Evolutionary conservation across 352 stramenopile species (phyloP).

Genomic region (Phytophthora kernoviae): DNA sequence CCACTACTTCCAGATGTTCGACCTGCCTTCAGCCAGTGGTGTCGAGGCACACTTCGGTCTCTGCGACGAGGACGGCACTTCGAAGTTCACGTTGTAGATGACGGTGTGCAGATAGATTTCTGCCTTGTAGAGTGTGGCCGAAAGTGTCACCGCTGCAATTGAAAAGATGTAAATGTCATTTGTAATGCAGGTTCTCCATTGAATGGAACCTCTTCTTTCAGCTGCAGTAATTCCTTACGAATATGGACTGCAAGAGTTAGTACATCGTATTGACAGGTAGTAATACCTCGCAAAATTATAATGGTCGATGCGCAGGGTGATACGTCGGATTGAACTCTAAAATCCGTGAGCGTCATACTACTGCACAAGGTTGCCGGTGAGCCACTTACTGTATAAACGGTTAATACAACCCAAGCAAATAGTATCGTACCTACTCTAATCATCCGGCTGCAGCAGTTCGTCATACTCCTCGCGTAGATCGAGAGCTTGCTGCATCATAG

Average conservation of each 20-base stretch:
- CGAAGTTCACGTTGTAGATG: slow-evolving; percentile 44
- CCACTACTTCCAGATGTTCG: slow-evolving; percentile 71
- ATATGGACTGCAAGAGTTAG: too few relatives aligned
- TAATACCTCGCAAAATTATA: not conserved
- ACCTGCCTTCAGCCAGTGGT: not conserved
- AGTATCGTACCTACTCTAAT: slow-evolving; percentile 6
- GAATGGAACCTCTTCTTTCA: too few relatives aligned
- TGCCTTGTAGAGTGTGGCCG: too few relatives aligned
- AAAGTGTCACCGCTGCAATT: too few relatives aligned
- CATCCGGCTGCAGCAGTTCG: slow-evolving; percentile 61
- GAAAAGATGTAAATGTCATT: not conserved
- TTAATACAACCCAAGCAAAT: too few relatives aligned
- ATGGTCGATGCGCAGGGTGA: not conserved
- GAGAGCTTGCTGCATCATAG: slow-evolving; percentile 77
- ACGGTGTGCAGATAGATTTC: not conserved
- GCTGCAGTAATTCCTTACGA: too few relatives aligned
- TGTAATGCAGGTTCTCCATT: too few relatives aligned
- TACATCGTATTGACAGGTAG: too few relatives aligned
- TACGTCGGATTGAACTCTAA: slow-evolving; percentile 23
- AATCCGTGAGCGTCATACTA: not conserved
- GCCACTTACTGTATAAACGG: too few relatives aligned
- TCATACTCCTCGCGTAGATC: slow-evolving; percentile 72
- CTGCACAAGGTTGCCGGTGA: not conserved
- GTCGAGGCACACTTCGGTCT: not conserved
- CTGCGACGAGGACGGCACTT: not conserved